These are phyloP conservation scores for Aspergillus ibericus DNA, from an alignment of 2,329 filamentous ascomycete genomes.

Conservation along the genomic window DNA sequence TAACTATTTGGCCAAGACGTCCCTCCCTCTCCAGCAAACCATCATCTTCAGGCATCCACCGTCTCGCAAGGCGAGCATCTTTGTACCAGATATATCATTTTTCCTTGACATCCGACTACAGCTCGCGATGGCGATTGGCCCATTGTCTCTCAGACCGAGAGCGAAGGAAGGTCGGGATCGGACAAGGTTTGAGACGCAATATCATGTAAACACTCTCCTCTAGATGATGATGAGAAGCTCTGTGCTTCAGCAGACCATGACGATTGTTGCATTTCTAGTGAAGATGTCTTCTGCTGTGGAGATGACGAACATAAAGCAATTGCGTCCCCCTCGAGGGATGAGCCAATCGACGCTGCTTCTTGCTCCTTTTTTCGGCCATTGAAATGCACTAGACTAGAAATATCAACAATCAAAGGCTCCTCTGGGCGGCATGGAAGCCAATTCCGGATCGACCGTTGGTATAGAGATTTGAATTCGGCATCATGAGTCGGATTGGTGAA, in stretches of 20 bases:
- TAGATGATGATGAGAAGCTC: not conserved
- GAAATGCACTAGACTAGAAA: slow-evolving; percentile 1
- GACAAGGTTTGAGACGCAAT: not conserved
- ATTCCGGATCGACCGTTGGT: slow-evolving; percentile 48
- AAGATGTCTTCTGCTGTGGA: not conserved
- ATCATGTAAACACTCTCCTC: not conserved
- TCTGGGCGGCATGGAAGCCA: slow-evolving; percentile 49
- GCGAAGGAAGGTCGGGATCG: not conserved
- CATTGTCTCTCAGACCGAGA: not conserved
- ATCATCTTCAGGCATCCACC: not conserved
- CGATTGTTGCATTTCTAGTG: too few species aligned
- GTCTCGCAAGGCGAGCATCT: too few species aligned
- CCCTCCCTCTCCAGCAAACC: not conserved
- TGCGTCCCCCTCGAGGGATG: not conserved
- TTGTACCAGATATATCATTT: too few species aligned
- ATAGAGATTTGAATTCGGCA: slow-evolving; percentile 51
- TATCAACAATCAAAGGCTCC: slow-evolving; percentile 12
- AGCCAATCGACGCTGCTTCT: not conserved
- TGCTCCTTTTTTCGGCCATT: not conserved
- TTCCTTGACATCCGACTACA: too few species aligned
- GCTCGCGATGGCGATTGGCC: not conserved
- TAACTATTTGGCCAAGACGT: not conserved
- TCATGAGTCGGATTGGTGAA: slow-evolving; percentile 54
- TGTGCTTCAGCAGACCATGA: not conserved
- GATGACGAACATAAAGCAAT: not conserved